Base-by-base conservation (phyloP, 352 stramenopile species). In the Lagenidium sp. region DNA sequence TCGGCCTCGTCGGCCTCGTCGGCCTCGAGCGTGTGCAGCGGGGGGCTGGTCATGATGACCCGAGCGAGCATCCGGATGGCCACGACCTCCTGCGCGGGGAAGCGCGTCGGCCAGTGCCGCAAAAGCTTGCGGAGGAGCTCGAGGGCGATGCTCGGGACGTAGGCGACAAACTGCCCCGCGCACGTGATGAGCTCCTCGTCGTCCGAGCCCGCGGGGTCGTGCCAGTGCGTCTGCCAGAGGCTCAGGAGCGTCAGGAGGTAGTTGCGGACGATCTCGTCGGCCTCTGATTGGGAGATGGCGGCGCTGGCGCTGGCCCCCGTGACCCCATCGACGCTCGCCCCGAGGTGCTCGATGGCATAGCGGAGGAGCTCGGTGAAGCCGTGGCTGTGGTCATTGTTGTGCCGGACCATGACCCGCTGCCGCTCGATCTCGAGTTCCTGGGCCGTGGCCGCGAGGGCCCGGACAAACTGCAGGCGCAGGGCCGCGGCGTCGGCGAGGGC, bases 171-270 rank as follows among this genome's bases (percentile, higher is more conserved):
- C 50, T 93, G 81, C 15, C 81, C 78, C 1, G 77, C 81, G 41
- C 72, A 88, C 26, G 60, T 85, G 42, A 90, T 80, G 26, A 93
- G 72, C 43, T 93, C 81, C 52, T 90, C 81, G 38, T 83, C 76
- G 45, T 93, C 81, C 3, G 81, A 87, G 13, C 77, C 81, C 0
- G 68, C 57, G 1, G 78, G 56, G 51, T 93, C 81, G 13, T 83
- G 59, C 72, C 80, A 89, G 44, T 91, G 81, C 18, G 71, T 68
- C 31, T 68, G 58, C 78, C 76, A 90, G 6, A 93, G 63, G 26
- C 60, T 62, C 6, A 85, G 49, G 23, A 87, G 61, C 19, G 73
- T 79, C 23, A 60, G 42, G 42, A 89, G 53, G 48, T 74, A 91
- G 53, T 91, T 89, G 41, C 74, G 72, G 22, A 78, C 50, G 21